A percentile compares a stretch with the other conserved stretches of the same genome.
phyloP scores from a whole-genome alignment of 2,329 filamentous ascomycete species.

The Rutstroemia sydowiana region DNA sequence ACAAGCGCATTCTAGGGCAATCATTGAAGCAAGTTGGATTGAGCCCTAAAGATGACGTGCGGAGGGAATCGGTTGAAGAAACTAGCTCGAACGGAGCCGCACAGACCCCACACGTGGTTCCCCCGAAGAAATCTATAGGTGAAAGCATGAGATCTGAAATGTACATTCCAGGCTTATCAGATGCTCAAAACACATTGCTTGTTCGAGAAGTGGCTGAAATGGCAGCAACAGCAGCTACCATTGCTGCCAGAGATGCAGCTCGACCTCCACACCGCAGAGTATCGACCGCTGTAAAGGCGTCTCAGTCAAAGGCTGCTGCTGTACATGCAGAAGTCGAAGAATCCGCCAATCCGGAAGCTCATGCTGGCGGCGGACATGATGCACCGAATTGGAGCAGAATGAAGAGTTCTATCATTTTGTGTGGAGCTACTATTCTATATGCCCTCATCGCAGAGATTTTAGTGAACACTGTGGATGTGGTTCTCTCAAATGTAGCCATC shows the following conservation, averaged over 20 bases:
- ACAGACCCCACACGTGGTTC: constrained; percentile 64
- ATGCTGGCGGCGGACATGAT: constrained; percentile 70
- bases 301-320: constrained; percentile 29
- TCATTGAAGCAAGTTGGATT: constrained; percentile 79
- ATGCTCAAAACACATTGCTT: constrained; percentile 73
- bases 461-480: constrained; percentile 95
- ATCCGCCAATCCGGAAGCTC: constrained; percentile 29
- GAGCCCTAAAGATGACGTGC: constrained; percentile 41
- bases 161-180: constrained; percentile 63
- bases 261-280: constrained; percentile 46
- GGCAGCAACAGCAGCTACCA: constrained; percentile 80
- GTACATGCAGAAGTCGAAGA: constrained; percentile 24
- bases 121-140: constrained; percentile 52
- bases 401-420: constrained; percentile 84
- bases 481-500: constrained; percentile 80
- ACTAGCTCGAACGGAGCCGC: constrained; percentile 36
- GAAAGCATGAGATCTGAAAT: constrained; percentile 40
- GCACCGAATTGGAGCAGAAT: constrained; percentile 95
- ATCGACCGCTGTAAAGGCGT: constrained; percentile 35
- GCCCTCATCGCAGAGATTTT: constrained; percentile 96
- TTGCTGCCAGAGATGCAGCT: constrained; percentile 73
- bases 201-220: constrained; percentile 88
- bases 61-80: constrained; percentile 31
- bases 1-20: constrained; percentile 88
- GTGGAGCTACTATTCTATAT: constrained; percentile 84